These are phyloP conservation scores for Lactarius indigo DNA, from an alignment of 768 basidiomycete genomes.

Conservation along the genomic window DNA sequence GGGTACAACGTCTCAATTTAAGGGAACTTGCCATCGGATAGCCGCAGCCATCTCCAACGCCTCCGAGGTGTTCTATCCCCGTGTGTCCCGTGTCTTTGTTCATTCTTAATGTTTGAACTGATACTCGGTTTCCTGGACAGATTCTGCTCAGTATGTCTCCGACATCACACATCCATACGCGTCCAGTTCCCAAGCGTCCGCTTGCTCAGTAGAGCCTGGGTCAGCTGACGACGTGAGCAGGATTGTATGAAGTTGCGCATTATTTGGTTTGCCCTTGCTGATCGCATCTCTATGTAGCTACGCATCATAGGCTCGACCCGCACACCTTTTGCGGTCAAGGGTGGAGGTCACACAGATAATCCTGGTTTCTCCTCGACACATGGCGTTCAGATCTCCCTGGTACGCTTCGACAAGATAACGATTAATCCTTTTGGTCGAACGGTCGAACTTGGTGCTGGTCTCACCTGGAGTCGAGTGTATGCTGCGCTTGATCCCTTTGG, in stretches of 20 bases:
- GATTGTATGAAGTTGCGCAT: conserved; percentile 15
- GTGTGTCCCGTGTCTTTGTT: not conserved
- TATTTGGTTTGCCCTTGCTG: not conserved
- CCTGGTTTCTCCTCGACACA: conserved; percentile 28
- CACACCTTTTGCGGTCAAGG: conserved; percentile 18
- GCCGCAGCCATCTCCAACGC: not conserved
- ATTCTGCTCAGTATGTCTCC: not conserved
- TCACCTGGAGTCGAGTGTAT: conserved; percentile 29
- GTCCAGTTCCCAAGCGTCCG: conserved; percentile 7
- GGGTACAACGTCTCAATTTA: not conserved
- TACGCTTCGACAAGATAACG: conserved; percentile 16
- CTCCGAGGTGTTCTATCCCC: not conserved
- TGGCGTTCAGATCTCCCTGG: conserved; percentile 24
- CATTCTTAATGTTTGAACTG: not conserved
- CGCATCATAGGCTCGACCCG: not conserved
- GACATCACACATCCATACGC: not conserved
- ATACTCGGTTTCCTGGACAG: not conserved
- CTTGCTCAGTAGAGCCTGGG: conserved; percentile 25
- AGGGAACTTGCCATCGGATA: not conserved
- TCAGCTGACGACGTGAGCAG: conserved; percentile 18
- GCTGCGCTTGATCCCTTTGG: conserved; percentile 19
- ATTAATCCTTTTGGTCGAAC: conserved; percentile 9
- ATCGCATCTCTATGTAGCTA: not conserved
- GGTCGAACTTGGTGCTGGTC: conserved; percentile 23
- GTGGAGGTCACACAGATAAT: conserved; percentile 27